A percentile compares a stretch with the other conserved stretches of the same genome.
Evolutionary conservation across 345 rosid genomes (phyloP).

Genomic region (Syzygium jambos): DNA sequence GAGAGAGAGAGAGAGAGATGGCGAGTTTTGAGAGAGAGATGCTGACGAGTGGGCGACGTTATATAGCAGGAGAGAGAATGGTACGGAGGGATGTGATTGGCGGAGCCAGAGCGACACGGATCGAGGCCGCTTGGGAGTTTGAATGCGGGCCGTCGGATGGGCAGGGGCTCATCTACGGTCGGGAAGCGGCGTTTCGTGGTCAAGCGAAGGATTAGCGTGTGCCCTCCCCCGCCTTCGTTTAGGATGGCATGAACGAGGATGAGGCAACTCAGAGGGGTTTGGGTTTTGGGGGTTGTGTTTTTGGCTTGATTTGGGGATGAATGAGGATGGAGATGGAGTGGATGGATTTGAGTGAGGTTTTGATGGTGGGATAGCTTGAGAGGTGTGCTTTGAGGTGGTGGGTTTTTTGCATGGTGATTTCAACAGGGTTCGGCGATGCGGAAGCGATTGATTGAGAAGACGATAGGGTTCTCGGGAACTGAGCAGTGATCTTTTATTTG

Average conservation of each 20-base stretch:
- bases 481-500: fast-evolving
- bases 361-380: not conserved
- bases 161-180: not conserved
- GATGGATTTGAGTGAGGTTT: not conserved
- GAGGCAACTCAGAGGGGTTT: not conserved
- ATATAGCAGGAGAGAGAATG: not conserved
- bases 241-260: not conserved
- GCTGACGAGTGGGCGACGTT: not conserved
- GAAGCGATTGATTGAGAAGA: fast-evolving
- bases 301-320: not conserved
- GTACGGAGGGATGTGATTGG: conserved; percentile 12
- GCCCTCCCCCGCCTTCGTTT: not conserved
- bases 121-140: not conserved
- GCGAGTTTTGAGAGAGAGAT: not conserved
- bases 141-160: conserved; percentile 4
- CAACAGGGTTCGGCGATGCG: not conserved
- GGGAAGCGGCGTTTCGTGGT: not conserved
- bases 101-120: conserved; percentile 2
- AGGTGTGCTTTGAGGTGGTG: not conserved
- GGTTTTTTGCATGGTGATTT: not conserved
- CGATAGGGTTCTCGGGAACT: fast-evolving
- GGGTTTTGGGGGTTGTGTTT: not conserved
- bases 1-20: not conserved
- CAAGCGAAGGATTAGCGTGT: not conserved
- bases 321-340: not conserved